Conservation (phyloP, 257 asterid genomes). For the Marsdenia floribunda region DNA sequence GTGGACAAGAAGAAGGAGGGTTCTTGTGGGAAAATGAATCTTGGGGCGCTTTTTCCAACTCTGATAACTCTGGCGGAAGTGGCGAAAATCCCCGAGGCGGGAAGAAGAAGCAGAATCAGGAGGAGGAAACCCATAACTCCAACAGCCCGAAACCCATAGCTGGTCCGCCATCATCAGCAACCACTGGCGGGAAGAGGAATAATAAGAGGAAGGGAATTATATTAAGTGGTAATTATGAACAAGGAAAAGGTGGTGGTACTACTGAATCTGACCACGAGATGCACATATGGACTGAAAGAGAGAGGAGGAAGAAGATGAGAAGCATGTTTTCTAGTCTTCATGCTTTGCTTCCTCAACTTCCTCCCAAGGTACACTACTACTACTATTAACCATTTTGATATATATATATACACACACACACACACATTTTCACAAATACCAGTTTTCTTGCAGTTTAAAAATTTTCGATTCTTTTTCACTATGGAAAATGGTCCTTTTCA, state of each 20-base stretch:
- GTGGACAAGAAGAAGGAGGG: conserved; percentile 18
- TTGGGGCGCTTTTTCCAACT: conserved; percentile 32
- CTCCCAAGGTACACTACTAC: conserved; percentile 50
- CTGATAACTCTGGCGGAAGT: conserved; percentile 14
- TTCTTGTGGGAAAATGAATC: conserved; percentile 34
- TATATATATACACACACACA: too few relatives aligned
- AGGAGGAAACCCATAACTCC: not conserved
- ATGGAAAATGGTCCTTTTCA: not conserved
- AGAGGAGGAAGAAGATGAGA: conserved; percentile 87
- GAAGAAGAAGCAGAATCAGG: conserved; percentile 5
- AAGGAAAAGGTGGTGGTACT: conserved; percentile 14
- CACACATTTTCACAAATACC: too few relatives aligned
- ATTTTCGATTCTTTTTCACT: not conserved
- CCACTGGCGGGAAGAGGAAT: conserved; percentile 23
- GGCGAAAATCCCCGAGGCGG: conserved; percentile 15
- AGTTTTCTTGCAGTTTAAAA: conserved; percentile 2
- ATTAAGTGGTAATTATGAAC: not conserved
- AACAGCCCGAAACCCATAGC: conserved; percentile 13
- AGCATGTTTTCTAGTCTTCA: conserved; percentile 69
- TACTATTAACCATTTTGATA: not conserved
- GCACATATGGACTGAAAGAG: conserved; percentile 79
- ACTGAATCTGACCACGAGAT: conserved; percentile 53
- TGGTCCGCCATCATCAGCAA: not conserved
- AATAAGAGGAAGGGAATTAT: conserved; percentile 6
- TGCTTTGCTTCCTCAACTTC: conserved; percentile 75